phyloP scores from a whole-genome alignment of 495 filamentous ascomycete genomes.

The Xylaria palmicola region DNA sequence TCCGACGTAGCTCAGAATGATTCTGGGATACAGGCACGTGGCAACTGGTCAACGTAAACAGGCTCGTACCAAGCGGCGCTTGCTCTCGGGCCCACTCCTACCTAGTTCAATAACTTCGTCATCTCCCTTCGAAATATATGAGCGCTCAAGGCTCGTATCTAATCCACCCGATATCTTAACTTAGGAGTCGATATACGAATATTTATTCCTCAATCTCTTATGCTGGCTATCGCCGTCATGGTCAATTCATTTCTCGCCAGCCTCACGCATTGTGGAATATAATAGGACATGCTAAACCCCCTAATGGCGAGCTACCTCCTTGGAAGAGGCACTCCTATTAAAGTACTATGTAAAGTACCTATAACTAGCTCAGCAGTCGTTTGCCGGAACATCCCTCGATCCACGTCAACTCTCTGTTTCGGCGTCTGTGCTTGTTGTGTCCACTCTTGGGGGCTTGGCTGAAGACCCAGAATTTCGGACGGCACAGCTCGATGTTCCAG shows the following conservation, averaged over 20 bases:
- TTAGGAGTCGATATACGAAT: not conserved
- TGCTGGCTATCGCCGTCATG: not conserved
- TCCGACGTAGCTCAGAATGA: not conserved
- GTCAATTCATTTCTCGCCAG: not conserved
- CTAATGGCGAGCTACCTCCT: not conserved
- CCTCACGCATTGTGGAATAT: not conserved
- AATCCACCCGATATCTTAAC: not conserved
- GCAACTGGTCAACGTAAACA: not conserved
- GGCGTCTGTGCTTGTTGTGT: conserved; percentile 5
- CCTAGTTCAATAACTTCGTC: not conserved
- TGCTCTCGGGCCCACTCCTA: not conserved
- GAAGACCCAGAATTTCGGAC: conserved; percentile 4
- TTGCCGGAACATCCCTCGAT: conserved; percentile 11
- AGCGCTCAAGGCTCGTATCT: not conserved
- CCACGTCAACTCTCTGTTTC: conserved; percentile 8
- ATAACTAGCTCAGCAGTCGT: not conserved
- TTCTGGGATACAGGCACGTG: conserved; percentile 4
- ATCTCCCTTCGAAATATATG: not conserved
- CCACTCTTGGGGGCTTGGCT: conserved; percentile 4
- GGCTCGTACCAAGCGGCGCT: not conserved
- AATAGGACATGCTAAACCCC: not conserved
- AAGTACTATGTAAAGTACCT: too few relatives aligned
- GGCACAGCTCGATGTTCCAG: not conserved
- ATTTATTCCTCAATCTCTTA: not conserved
- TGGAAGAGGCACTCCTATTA: not conserved